Base-by-base conservation (phyloP, 2,329 filamentous ascomycete species). In the Cryphonectria nitschkei region DNA sequence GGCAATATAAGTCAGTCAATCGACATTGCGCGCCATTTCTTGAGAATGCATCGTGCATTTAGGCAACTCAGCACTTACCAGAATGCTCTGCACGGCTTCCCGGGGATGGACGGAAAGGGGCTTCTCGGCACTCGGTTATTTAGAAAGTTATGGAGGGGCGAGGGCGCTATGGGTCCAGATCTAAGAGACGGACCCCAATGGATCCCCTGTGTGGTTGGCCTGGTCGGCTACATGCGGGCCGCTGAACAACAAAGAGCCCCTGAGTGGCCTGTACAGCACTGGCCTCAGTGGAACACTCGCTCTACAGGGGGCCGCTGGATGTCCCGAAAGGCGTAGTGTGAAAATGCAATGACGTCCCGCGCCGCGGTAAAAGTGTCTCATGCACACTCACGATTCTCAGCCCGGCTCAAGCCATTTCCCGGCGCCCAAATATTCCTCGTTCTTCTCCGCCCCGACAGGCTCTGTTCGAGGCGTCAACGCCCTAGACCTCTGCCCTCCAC, bases 241-340 rank as follows among this genome's bases (percentile, higher is more conserved):
- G 71, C 71, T 72, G 67, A 72, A 39, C 58, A 71, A 60, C 52
- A 67, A 67, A 70, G n/a, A 50, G 37, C 46, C 62, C 69, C 68
- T 72, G 65, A 68, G 65, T 67, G 65, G 61, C 61, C 37, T 43
- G 37, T 43, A n/a, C 22, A 13, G n/a, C n/a, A n/a, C 37, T 62
- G 34, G 39, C 37, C 8, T 46, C 26, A 16, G 22, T 46, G 39
- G 61, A 4, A 43, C 8, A 3, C 0, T 3, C 7, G 16, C 1
- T 5, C 46, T 50, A 50, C 46, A 50, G 58, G 32, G 58, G 58
- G 16, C 3, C 52, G 9, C 52, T 56, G 58, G 32, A 22, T 34
- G 11, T 39, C 29, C 39, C 34, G 14, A 37, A 11, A 39, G 61
- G 54, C 11, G 58, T 60, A n/a, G 60, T 37, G 69, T 54, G n/a